These are phyloP conservation scores for Letharia lupina DNA, from an alignment of 495 filamentous ascomycete species.

Conservation along the genomic window DNA sequence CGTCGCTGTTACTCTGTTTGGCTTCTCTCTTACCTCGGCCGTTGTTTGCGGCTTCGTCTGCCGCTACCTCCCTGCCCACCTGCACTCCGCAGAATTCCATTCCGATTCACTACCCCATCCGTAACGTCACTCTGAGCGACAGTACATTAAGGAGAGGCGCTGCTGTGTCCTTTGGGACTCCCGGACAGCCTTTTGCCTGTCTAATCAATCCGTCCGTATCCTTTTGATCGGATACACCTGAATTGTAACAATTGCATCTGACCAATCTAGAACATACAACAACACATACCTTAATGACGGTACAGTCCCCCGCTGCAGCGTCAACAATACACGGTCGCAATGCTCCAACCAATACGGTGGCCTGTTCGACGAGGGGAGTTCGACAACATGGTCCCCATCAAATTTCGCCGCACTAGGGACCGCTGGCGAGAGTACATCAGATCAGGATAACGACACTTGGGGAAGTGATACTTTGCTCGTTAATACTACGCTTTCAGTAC, in stretches of 20 bases:
- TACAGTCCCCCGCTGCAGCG: constrained; percentile 4
- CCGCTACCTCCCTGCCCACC: not conserved
- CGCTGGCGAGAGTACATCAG: not conserved
- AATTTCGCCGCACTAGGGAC: not conserved
- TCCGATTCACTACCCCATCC: constrained; percentile 12
- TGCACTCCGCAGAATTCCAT: not conserved
- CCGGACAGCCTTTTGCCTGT: constrained; percentile 17
- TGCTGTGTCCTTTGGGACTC: constrained; percentile 16
- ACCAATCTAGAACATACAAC: constrained; percentile 3
- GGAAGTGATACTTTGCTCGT: constrained; percentile 17
- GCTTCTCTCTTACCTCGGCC: not conserved
- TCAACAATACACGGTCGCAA: not conserved
- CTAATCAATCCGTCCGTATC: constrained; percentile 2
- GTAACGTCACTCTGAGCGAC: constrained; percentile 17
- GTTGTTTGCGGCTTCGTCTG: not conserved
- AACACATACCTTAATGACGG: constrained; percentile 16
- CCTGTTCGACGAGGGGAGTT: constrained; percentile 18
- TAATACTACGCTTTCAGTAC: constrained; percentile 17
- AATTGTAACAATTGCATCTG: not conserved
- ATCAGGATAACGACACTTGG: not conserved
- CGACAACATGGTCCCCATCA: constrained; percentile 15
- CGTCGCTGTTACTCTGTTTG: not conserved
- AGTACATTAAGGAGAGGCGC: constrained; percentile 11
- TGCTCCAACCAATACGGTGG: constrained; percentile 18
- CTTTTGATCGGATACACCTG: not conserved